phyloP scores from a whole-genome alignment of 2,329 filamentous ascomycete genomes.

The Pyricularia sp. region DNA sequence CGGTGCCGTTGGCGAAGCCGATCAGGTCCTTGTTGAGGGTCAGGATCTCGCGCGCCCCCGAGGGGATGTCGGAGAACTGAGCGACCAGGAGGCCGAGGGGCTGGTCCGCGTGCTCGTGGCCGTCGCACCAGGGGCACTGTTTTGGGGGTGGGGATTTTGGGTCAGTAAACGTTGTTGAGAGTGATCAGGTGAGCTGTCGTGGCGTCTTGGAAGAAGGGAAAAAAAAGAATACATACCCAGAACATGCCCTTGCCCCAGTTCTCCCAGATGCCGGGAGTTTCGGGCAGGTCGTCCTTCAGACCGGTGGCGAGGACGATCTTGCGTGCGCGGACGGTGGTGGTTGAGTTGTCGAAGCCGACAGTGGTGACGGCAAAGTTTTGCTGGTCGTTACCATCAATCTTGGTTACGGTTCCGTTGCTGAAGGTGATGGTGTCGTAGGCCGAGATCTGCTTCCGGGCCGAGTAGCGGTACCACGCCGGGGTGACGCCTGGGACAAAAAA shows the following conservation, averaged over 20 bases:
- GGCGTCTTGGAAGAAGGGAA: neutral
- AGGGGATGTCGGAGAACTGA: constrained; percentile 30
- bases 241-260: constrained; percentile 51
- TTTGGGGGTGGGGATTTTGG: neutral
- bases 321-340: constrained; percentile 31
- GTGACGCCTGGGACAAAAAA: constrained; percentile 31
- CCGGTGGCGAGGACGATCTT: constrained; percentile 51
- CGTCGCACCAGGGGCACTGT: constrained; percentile 55
- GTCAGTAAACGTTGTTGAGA: neutral
- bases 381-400: constrained; percentile 28
- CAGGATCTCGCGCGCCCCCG: constrained; percentile 38
- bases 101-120: constrained; percentile 51
- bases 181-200: neutral
- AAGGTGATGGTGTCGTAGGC: constrained; percentile 39
- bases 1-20: constrained; percentile 50
- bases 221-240: constrained; percentile 22
- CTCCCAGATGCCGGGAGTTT: constrained; percentile 42
- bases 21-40: constrained; percentile 47
- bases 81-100: constrained; percentile 40
- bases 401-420: constrained; percentile 41
- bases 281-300: constrained; percentile 42
- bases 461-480: constrained; percentile 42
- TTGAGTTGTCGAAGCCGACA: constrained; percentile 14
- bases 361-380: constrained; percentile 34
- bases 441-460: constrained; percentile 41